Evolutionary conservation across 2,329 filamentous ascomycete species (phyloP).

Genomic region (Aspergillus quadrilineatus): DNA sequence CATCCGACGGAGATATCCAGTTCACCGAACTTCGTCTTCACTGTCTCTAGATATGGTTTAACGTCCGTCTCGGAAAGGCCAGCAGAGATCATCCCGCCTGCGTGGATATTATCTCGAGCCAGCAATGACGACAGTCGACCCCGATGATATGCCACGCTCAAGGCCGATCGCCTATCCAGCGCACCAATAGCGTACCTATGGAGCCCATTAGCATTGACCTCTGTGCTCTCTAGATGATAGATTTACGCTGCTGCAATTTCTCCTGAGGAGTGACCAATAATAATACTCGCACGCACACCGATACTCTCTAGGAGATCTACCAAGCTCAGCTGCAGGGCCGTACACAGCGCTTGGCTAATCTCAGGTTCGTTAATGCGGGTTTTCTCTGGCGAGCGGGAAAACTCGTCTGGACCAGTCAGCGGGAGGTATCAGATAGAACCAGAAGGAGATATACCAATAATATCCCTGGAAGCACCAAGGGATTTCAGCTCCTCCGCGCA

Average conservation of each 20-base stretch:
- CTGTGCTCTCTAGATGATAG: neutral
- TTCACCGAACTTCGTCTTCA: neutral
- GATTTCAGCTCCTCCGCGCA: neutral
- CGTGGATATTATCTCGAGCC: neutral
- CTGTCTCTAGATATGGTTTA: neutral
- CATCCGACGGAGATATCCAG: neutral
- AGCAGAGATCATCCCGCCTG: constrained; percentile 16
- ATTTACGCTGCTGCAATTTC: constrained; percentile 33
- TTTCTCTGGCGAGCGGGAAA: neutral
- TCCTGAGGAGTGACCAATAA: constrained; percentile 32
- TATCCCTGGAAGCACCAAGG: neutral
- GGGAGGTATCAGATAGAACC: neutral
- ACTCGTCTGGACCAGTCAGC: neutral
- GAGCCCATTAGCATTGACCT: neutral
- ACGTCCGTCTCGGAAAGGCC: neutral
- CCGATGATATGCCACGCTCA: neutral
- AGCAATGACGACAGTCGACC: constrained; percentile 18
- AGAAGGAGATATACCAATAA: neutral
- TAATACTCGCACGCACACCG: constrained; percentile 12
- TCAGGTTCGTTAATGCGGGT: neutral
- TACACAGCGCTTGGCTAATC: neutral
- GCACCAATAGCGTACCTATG: neutral
- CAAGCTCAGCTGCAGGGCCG: neutral
- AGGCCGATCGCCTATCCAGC: neutral
- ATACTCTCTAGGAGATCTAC: neutral